Base-by-base conservation (phyloP, 495 filamentous ascomycete species). In the Penicillium maclennaniae region DNA sequence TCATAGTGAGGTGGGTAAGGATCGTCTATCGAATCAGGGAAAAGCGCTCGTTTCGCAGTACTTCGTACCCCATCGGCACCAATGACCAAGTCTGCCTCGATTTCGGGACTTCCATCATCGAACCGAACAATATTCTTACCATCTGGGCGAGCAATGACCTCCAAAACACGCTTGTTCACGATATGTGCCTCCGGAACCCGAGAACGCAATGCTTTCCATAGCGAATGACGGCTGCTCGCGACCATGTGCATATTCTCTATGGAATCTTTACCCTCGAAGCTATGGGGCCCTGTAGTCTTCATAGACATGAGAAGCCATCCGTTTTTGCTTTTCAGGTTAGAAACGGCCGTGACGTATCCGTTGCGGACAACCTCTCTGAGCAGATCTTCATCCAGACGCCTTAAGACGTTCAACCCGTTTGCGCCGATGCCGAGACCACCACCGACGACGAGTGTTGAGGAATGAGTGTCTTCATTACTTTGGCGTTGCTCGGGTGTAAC, bases 31-130 rank as follows among this genome's bases (percentile, higher is more conserved):
- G 49, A 61, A 15, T 69, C 72, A 14, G 75, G 67, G 44, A 78
- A 73, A 28, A 85, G 53, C 0, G 68, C 67, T 43, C 56, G 70
- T 47, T 78, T 71, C 1, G 75, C 72, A 0, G 66, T 66, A 43
- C 80, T 82, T 62, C 73, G 76, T 5, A 84, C 68, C 1, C 84
- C 84, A 65, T 86, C 83, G 0, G 81, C 79, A n/a, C 79, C 83
- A 56, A 87, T 72, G 2, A 84, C 69, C 51, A 87, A 49, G 66
- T 79, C 79, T 0, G 71, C 78, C 15, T 72, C 63, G 4, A 73
- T 71, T 4, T 62, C 59, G 0, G 48, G 9, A 43, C 63, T 67
- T 5, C 49, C 68, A 48, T 73, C 70, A 0, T 49, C 57, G 42
- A 77, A 75, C 8, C 52, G 41, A 15, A 73, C 39, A 12, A 47